These are phyloP conservation scores for Hura crepitans DNA, from an alignment of 441 rosid genomes.

Conservation along the genomic window DNA sequence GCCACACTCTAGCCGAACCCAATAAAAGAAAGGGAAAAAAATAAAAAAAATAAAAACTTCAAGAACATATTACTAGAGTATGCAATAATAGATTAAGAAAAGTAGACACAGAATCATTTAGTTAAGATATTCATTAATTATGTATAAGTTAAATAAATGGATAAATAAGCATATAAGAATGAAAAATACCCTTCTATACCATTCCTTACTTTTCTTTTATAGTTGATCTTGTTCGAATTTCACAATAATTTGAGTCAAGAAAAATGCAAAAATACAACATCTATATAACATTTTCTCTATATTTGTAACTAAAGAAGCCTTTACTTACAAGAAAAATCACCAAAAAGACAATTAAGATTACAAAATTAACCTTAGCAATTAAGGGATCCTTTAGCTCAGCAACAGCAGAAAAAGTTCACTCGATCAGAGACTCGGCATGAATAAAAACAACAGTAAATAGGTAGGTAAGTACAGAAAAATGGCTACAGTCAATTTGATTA, in stretches of 20 bases:
- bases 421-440: constrained; percentile 52
- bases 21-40: not conserved
- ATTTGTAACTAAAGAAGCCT: not conserved
- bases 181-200: not conserved
- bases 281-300: too few species aligned
- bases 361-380: constrained; percentile 62
- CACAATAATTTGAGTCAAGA: not conserved
- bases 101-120: not conserved
- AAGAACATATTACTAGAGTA: not conserved
- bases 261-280: not conserved
- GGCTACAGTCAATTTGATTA: constrained; percentile 8
- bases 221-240: too few species aligned
- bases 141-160: too few species aligned
- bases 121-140: not conserved
- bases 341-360: not conserved
- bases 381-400: constrained; percentile 64
- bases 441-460: constrained; percentile 6
- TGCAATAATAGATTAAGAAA: too few species aligned
- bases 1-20: not conserved
- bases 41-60: not conserved
- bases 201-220: not conserved
- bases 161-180: not conserved
- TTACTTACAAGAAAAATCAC: not conserved
- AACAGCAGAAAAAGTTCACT: constrained; percentile 58
- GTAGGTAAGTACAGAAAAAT: not conserved